phyloP scores from a whole-genome alignment of 1,284 basidiomycete genomes.

The Polyporus tsugae region DNA sequence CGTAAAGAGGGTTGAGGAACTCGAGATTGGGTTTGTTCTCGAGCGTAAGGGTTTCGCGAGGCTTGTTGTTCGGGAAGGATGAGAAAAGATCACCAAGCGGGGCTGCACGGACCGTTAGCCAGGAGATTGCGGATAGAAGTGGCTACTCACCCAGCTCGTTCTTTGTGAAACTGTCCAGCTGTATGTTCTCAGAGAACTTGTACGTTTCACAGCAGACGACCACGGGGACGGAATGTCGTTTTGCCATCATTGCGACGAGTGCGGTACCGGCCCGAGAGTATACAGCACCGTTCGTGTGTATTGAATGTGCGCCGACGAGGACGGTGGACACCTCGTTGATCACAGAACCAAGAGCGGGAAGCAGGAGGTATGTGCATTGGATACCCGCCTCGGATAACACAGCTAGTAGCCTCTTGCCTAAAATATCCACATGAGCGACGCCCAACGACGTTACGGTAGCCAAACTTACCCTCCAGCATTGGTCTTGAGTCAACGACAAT shows the following conservation, averaged over 20 bases:
- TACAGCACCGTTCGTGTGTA: conserved; percentile 95
- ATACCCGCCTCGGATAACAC: conserved; percentile 80
- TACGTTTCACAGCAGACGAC: conserved; percentile 99
- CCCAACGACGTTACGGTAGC: conserved; percentile 13
- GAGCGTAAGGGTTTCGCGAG: conserved; percentile 47
- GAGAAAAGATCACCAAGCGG: conserved; percentile 48
- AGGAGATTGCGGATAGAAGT: neutral
- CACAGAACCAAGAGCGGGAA: conserved; percentile 88
- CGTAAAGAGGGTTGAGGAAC: conserved; percentile 87
- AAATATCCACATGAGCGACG: neutral
- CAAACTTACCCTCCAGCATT: conserved; percentile 81
- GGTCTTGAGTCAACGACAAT: conserved; percentile 96
- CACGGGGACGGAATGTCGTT: conserved; percentile 89
- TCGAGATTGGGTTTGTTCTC: conserved; percentile 63
- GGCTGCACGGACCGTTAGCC: conserved; percentile 35
- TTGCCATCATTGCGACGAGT: conserved; percentile 95
- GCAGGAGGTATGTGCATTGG: conserved; percentile 90
- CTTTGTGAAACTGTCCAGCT: conserved; percentile 94
- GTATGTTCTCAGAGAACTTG: conserved; percentile 95
- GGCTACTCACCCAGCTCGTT: conserved; percentile 86
- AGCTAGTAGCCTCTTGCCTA: conserved; percentile 84
- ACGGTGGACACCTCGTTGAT: conserved; percentile 86
- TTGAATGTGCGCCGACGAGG: conserved; percentile 92
- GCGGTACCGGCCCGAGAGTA: conserved; percentile 96
- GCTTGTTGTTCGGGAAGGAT: conserved; percentile 46